Conservation (phyloP, 208 protist species). For the Angomonas deanei region DNA sequence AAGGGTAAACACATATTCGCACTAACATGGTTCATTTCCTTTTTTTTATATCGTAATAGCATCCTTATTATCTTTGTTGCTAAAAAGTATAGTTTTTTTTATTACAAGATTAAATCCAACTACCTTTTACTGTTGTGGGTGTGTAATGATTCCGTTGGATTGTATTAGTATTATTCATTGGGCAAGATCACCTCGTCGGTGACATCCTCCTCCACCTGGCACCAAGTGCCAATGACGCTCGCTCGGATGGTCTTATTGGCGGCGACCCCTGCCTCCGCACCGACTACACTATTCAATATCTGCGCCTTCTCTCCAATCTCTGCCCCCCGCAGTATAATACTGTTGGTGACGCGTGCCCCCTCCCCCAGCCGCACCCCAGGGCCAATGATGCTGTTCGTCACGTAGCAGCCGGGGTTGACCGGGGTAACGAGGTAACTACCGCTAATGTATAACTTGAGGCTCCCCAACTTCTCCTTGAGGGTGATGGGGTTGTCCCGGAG, state of each 20-base stretch:
- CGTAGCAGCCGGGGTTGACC: conserved; percentile 40
- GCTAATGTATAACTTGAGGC: conserved; percentile 44
- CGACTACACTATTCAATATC: conserved; percentile 50
- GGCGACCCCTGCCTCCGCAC: conserved; percentile 49
- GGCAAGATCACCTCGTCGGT: not conserved
- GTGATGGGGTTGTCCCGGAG: conserved; percentile 55
- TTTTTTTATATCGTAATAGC: not conserved
- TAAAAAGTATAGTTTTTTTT: too few relatives aligned
- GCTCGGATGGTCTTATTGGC: conserved; percentile 23
- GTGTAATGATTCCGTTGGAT: too few relatives aligned
- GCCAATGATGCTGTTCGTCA: conserved; percentile 76
- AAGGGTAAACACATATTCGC: not conserved
- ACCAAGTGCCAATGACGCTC: conserved; percentile 46
- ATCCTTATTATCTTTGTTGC: conserved; percentile 2
- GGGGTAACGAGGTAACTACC: conserved; percentile 61
- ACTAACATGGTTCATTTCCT: not conserved
- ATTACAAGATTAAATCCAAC: too few relatives aligned
- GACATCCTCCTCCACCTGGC: not conserved
- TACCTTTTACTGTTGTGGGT: too few relatives aligned
- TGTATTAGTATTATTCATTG: conserved; percentile 4
- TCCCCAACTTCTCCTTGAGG: conserved; percentile 24
- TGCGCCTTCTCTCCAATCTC: conserved; percentile 54
- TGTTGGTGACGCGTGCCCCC: conserved; percentile 59
- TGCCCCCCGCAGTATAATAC: conserved; percentile 62
- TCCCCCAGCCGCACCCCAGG: conserved; percentile 53